A percentile compares a stretch with the other conserved stretches of the same genome.
These are phyloP conservation scores for Crithidia fasciculata DNA, from an alignment of 208 protist genomes.

Conservation along the genomic window DNA sequence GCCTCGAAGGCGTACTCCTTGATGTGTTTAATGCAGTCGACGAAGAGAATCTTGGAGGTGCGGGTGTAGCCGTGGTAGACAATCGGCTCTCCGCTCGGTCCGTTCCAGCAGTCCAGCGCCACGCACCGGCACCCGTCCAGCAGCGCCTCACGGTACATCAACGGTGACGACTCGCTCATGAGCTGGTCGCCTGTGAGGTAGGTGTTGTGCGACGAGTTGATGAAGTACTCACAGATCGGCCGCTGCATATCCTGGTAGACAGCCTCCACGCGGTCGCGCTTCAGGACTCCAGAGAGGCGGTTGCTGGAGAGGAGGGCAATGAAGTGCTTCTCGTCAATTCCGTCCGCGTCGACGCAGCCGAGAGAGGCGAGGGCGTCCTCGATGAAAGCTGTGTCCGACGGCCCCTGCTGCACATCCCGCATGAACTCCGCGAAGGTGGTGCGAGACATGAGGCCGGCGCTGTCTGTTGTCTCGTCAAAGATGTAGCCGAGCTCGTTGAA, in stretches of 20 bases:
- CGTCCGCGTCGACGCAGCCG: conserved; percentile 33
- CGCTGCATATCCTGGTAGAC: conserved; percentile 81
- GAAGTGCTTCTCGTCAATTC: conserved; percentile 38
- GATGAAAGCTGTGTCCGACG: conserved; percentile 24
- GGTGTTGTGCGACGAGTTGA: conserved; percentile 96
- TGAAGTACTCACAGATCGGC: conserved; percentile 89
- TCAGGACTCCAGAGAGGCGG: conserved; percentile 31
- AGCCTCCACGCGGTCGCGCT: conserved; percentile 17
- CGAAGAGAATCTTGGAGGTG: conserved; percentile 76
- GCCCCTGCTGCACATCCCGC: conserved; percentile 31
- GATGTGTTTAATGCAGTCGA: conserved; percentile 63
- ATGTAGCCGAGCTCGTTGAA: conserved; percentile 51
- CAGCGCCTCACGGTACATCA: conserved; percentile 77
- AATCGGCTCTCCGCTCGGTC: conserved; percentile 65
- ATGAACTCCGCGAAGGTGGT: conserved; percentile 44
- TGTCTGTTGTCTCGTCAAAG: conserved; percentile 33
- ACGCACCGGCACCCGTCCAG: conserved; percentile 83
- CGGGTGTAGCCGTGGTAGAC: conserved; percentile 87
- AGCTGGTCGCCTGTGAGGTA: conserved; percentile 96
- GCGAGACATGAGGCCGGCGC: conserved; percentile 28
- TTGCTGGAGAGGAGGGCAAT: conserved; percentile 41
- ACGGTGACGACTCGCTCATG: conserved; percentile 42
- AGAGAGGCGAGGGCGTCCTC: conserved; percentile 38
- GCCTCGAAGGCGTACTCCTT: conserved; percentile 64
- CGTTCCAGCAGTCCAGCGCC: conserved; percentile 88